A percentile compares a stretch with the other conserved stretches of the same genome.
phyloP scores from a whole-genome alignment of 2,329 filamentous ascomycete genomes.

The Chalaropsis ovoidea region DNA sequence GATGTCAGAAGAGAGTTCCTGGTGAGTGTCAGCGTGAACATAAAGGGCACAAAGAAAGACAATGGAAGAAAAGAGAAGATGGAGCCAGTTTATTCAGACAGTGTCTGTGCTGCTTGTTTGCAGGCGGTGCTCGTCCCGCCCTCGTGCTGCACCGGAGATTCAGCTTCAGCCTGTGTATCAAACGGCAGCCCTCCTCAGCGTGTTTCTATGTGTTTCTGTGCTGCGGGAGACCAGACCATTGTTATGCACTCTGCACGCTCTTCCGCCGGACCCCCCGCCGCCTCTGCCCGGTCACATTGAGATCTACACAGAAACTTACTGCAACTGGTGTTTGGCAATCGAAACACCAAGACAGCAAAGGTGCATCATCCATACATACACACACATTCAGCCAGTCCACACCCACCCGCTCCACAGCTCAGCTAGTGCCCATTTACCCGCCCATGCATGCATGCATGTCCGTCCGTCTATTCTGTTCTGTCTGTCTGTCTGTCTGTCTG shows the following conservation, averaged over 20 bases:
- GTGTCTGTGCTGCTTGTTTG: too few relatives aligned
- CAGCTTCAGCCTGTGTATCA: conserved; percentile 1
- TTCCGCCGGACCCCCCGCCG: neutral
- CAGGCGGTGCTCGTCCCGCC: neutral
- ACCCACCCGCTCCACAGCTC: too few relatives aligned
- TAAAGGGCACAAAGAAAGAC: neutral
- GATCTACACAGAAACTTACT: conserved; percentile 2
- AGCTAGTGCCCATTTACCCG: too few relatives aligned
- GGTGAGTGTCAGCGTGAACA: neutral
- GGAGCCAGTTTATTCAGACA: neutral
- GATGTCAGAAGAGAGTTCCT: too few relatives aligned
- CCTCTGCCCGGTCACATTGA: neutral
- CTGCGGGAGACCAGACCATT: too few relatives aligned
- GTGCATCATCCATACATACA: too few relatives aligned
- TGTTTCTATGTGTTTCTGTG: neutral
- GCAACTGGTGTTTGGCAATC: neutral
- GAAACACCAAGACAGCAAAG: neutral
- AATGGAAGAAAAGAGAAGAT: neutral
- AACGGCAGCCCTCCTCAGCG: neutral
- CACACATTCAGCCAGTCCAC: neutral
- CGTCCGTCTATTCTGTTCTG: neutral
- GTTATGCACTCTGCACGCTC: neutral
- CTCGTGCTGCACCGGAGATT: neutral
- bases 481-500: neutral
- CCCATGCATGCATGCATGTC: neutral